A percentile compares a stretch with the other conserved stretches of the same genome.
phyloP scores from a whole-genome alignment of 2,329 filamentous ascomycete genomes.

The Xylaria digitata region DNA sequence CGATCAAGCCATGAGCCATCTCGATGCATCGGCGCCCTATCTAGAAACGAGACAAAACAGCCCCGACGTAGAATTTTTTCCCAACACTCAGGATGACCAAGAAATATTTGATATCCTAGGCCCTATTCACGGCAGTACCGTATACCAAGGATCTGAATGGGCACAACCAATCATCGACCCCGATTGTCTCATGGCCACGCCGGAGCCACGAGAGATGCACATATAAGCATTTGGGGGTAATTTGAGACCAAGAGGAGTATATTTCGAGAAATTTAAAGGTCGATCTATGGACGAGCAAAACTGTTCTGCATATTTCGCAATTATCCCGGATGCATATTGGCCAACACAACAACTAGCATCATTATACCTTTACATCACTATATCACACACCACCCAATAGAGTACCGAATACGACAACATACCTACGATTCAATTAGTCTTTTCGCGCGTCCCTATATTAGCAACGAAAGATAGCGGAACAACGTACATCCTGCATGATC shows the following conservation, averaged over 20 bases:
- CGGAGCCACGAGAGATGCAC: constrained; percentile 17
- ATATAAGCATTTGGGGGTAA: constrained; percentile 1
- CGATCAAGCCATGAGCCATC: background rate
- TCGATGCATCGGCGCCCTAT: background rate
- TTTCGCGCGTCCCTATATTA: background rate
- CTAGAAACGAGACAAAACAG: constrained; percentile 2
- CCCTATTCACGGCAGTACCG: background rate
- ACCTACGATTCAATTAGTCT: background rate
- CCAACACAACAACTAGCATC: too few relatives aligned
- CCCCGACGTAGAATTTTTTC: background rate
- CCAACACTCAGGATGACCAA: background rate
- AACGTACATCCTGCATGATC: too few relatives aligned
- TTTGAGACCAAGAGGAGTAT: too few relatives aligned
- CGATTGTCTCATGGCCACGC: constrained; percentile 10
- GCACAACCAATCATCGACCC: background rate
- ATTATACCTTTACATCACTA: too few relatives aligned
- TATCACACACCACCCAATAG: too few relatives aligned
- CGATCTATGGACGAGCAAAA: too few relatives aligned
- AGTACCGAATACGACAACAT: background rate
- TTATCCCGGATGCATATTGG: background rate
- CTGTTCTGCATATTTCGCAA: background rate
- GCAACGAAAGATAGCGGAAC: too few relatives aligned
- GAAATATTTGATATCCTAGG: background rate
- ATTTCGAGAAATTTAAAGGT: background rate
- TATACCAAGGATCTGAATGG: background rate